phyloP scores from a whole-genome alignment of 2,329 filamentous ascomycete species.

The Fusarium marasasianum region DNA sequence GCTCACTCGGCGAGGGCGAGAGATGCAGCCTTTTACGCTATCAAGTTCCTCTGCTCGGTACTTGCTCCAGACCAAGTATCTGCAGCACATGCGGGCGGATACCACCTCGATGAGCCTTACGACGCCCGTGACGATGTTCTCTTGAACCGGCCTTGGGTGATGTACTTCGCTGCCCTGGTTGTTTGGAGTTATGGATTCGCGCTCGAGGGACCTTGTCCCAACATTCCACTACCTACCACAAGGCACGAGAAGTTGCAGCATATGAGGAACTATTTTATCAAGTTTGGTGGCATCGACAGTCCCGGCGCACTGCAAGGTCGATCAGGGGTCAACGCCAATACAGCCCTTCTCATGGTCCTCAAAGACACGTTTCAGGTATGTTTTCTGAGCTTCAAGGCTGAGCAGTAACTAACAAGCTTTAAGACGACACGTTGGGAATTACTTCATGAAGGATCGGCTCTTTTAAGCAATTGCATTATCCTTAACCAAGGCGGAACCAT shows the following conservation, averaged over 20 bases:
- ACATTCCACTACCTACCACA: constrained; percentile 61
- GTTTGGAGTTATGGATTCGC: constrained; percentile 97
- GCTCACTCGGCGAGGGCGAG: constrained; percentile 87
- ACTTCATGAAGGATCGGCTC: constrained; percentile 82
- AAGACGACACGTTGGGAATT: constrained; percentile 88
- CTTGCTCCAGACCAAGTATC: constrained; percentile 65
- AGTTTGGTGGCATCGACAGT: constrained; percentile 74
- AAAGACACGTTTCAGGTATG: constrained; percentile 73
- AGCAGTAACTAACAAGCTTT: neutral
- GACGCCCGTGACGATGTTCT: constrained; percentile 88
- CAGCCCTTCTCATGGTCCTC: constrained; percentile 82
- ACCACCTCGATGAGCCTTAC: constrained; percentile 66
- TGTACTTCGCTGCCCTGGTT: constrained; percentile 91
- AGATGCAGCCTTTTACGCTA: constrained; percentile 90
- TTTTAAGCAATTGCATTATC: constrained; percentile 83
- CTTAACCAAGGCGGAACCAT: constrained; percentile 47
- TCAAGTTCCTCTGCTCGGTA: constrained; percentile 89
- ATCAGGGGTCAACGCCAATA: constrained; percentile 82
- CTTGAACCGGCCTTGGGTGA: constrained; percentile 91
- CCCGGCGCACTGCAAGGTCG: constrained; percentile 81
- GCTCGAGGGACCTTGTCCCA: constrained; percentile 78
- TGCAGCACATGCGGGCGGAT: constrained; percentile 51
- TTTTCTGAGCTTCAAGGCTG: neutral
- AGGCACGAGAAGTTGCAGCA: constrained; percentile 75
- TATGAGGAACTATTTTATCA: constrained; percentile 81